Conservation (phyloP, 1,284 basidiomycete species). For the Cutaneotrichosporon sp. region DNA sequence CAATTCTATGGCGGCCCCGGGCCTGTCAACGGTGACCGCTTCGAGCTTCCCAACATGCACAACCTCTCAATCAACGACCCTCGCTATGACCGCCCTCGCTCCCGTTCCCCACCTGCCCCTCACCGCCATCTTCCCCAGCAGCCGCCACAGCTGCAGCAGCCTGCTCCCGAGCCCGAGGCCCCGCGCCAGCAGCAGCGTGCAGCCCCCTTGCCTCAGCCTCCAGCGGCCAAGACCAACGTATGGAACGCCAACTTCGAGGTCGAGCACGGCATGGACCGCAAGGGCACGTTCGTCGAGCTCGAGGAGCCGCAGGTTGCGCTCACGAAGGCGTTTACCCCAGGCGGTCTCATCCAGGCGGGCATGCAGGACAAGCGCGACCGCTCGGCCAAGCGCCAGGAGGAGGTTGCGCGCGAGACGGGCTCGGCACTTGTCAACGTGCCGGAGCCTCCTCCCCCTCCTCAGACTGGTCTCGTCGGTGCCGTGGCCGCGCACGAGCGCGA, state of each 20-base stretch:
- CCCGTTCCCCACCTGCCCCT: slow-evolving; percentile 21
- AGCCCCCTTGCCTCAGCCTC: slow-evolving; percentile 56
- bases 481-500: slow-evolving; percentile 95
- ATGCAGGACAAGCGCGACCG: slow-evolving; percentile 93
- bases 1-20: slow-evolving; percentile 6
- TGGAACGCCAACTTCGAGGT: slow-evolving; percentile 83
- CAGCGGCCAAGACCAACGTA: slow-evolving; percentile 61
- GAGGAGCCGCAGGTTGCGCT: slow-evolving; percentile 72
- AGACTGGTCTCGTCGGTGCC: slow-evolving; percentile 91
- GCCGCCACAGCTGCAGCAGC: slow-evolving; percentile 26
- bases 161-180: neutral
- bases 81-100: slow-evolving; percentile 14
- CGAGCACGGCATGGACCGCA: slow-evolving; percentile 58
- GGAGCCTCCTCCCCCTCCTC: slow-evolving; percentile 89
- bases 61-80: slow-evolving; percentile 20
- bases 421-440: slow-evolving; percentile 90
- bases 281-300: slow-evolving; percentile 70
- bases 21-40: slow-evolving; percentile 11
- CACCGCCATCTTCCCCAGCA: slow-evolving; percentile 21
- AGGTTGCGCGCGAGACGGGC: slow-evolving; percentile 84
- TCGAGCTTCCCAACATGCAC: slow-evolving; percentile 12
- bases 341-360: slow-evolving; percentile 90
- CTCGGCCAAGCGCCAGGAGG: slow-evolving; percentile 92
- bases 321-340: slow-evolving; percentile 91
- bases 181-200: slow-evolving; percentile 13